Conservation (phyloP, 495 filamentous ascomycete species). For the Hapsidospora chrysogenum region DNA sequence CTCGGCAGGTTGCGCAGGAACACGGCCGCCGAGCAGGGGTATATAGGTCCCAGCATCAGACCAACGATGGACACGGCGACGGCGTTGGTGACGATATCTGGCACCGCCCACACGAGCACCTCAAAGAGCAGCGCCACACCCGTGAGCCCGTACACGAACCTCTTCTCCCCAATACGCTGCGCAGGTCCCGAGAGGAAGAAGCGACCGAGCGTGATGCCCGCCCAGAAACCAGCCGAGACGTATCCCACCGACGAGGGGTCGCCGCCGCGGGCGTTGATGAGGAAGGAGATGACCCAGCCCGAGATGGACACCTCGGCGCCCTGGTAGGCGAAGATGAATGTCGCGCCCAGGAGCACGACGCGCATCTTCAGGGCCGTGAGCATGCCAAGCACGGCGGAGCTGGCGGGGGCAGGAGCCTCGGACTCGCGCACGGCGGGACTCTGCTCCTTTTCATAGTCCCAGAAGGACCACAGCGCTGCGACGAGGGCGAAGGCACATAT, state of each 20-base stretch:
- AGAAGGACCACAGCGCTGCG: slow-evolving; percentile 41
- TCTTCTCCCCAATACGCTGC: slow-evolving; percentile 48
- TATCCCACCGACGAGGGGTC: slow-evolving; percentile 54
- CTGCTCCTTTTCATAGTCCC: slow-evolving; percentile 33
- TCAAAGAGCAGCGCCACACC: slow-evolving; percentile 46
- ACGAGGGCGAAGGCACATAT: slow-evolving; percentile 30
- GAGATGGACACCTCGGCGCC: slow-evolving; percentile 64
- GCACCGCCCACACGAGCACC: slow-evolving; percentile 59
- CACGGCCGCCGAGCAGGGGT: slow-evolving; percentile 53
- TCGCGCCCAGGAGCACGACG: slow-evolving; percentile 48
- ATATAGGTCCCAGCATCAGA: slow-evolving; percentile 59
- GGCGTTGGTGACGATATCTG: slow-evolving; percentile 51
- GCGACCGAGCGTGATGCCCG: slow-evolving; percentile 56
- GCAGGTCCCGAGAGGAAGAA: slow-evolving; percentile 49
- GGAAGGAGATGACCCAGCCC: slow-evolving; percentile 69
- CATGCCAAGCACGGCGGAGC: slow-evolving; percentile 12
- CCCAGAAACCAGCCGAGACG: slow-evolving; percentile 75
- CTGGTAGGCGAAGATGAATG: slow-evolving; percentile 73
- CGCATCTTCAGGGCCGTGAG: slow-evolving; percentile 31
- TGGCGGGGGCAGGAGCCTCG: slow-evolving; percentile 1
- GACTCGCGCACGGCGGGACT: slow-evolving; percentile 9
- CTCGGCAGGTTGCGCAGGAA: slow-evolving; percentile 45
- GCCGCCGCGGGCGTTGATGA: slow-evolving; percentile 52
- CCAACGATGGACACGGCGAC: slow-evolving; percentile 59
- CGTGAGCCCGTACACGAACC: slow-evolving; percentile 43